These are phyloP conservation scores for Quercus berberidifolia DNA, from an alignment of 306 rosid genomes.

Conservation along the genomic window DNA sequence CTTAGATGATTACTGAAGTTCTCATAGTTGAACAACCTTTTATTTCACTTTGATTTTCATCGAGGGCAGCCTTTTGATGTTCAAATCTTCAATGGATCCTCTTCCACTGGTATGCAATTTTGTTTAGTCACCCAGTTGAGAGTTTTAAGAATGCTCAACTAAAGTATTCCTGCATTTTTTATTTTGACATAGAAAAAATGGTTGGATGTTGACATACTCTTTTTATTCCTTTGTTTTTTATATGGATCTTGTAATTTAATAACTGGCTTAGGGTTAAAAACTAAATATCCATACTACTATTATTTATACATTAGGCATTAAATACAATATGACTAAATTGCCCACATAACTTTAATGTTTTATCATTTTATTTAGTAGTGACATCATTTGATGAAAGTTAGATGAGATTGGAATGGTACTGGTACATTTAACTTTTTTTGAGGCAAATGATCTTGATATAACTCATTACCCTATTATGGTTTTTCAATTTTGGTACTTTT, in stretches of 20 bases:
- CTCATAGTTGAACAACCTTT: constrained; percentile 90
- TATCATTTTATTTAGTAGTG: too few relatives aligned
- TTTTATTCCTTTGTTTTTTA: too few relatives aligned
- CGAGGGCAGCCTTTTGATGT: constrained; percentile 86
- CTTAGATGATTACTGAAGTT: constrained; percentile 78
- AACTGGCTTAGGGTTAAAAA: too few relatives aligned
- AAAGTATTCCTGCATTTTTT: too few relatives aligned
- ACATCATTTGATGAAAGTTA: constrained; percentile 39
- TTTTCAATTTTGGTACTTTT: constrained; percentile 16
- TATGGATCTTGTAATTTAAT: too few relatives aligned
- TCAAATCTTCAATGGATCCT: constrained; percentile 96
- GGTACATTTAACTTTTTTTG: constrained; percentile 19
- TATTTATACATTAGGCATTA: too few relatives aligned
- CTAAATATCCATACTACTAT: too few relatives aligned
- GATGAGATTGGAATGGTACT: constrained; percentile 49
- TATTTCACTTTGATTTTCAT: constrained; percentile 79
- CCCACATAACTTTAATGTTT: not conserved
- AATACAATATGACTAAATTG: too few relatives aligned
- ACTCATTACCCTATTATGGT: not conserved
- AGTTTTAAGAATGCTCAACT: not conserved
- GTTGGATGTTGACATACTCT: too few relatives aligned
- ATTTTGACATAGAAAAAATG: too few relatives aligned
- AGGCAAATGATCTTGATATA: not conserved
- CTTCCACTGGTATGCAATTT: constrained; percentile 57
- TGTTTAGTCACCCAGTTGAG: not conserved